Conservation (phyloP, 345 rosid genomes). For the Heritiera fomes region DNA sequence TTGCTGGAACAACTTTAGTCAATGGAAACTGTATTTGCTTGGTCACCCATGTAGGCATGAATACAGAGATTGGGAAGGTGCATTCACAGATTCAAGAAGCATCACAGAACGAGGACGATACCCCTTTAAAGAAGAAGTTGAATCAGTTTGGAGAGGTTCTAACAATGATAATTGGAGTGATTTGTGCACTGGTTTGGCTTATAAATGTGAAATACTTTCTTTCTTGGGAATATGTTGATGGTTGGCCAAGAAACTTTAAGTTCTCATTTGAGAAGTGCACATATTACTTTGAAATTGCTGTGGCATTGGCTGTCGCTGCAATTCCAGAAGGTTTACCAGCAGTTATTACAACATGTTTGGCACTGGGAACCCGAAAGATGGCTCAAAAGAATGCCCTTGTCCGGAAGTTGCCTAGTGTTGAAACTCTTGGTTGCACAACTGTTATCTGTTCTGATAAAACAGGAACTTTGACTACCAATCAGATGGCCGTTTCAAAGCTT, state of each 20-base stretch:
- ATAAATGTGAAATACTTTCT: conserved; percentile 90
- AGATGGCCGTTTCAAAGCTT: conserved; percentile 83
- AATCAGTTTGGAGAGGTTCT: conserved; percentile 86
- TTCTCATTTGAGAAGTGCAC: conserved; percentile 97
- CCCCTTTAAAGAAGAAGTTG: conserved; percentile 92
- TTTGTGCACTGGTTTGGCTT: conserved; percentile 88
- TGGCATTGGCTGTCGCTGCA: conserved; percentile 96
- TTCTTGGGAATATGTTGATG: conserved; percentile 89
- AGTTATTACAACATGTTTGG: conserved; percentile 90
- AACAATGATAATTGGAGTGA: conserved; percentile 74
- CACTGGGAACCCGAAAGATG: conserved; percentile 93
- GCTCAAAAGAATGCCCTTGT: conserved; percentile 94
- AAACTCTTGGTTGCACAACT: conserved; percentile 93
- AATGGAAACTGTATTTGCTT: conserved; percentile 79
- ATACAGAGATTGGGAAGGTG: conserved; percentile 82
- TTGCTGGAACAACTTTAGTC: conserved; percentile 85
- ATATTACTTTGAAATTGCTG: conserved; percentile 94
- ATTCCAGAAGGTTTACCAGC: conserved; percentile 97
- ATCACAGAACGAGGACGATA: conserved; percentile 79
- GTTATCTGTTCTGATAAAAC: conserved; percentile 93
- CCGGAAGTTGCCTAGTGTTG: conserved; percentile 89
- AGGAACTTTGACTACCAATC: conserved; percentile 89
- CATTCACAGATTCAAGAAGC: conserved; percentile 94
- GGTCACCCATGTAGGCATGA: conserved; percentile 80
- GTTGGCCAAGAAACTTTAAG: conserved; percentile 83